Evolutionary conservation across 257 asterid genomes (phyloP), one percentile per base, ranked within the genome.

Genomic region (Nyctanthes arbortristis): DNA sequence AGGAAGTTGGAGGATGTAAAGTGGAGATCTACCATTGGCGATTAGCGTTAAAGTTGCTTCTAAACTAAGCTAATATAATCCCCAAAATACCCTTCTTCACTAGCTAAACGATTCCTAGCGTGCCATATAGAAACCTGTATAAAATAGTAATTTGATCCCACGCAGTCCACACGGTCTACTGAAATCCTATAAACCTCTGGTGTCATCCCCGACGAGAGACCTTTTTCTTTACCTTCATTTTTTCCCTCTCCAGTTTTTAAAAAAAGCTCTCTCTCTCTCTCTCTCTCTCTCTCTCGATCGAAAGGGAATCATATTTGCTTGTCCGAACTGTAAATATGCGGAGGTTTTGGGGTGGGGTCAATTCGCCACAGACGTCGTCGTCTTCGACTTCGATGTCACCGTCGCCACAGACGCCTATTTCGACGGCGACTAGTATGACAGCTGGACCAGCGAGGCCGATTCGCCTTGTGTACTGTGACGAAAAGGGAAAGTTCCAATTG

Each of bases 381-480:
- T n/a, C n/a, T n/a, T n/a, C n/a, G n/a, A n/a, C n/a, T n/a, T n/a
- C n/a, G n/a, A n/a, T n/a, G n/a, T n/a, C n/a, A n/a, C 83, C 90
- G 7, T 68, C 80, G 55, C 30, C 59, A 6, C 16, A 52, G 24
- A 75, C 87, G 56, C 81, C 87, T 29, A 78, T 66, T 18, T 80
- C 86, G 14, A 70, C 78, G 43, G 37, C 76, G 37, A 5, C 80
- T 16, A 84, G 78, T 59, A 76, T 77, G 77, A 75, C 81, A 2
- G 79, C 83, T 0, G 97, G 96, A 18, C 96, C 97, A 35, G 95
- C 97, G 29, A 84, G 96, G 73, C 97, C 99, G 52, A 89, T 94
- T 66, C 95, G 97, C 55, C 84, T 94, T 11, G 97, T 94, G 55
- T 91, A 86, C 78, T 81, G 88, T 74, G 99, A 94, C 68, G 97